Percentiles rank a stretch among this genome's conserved stretches.
phyloP scores from a whole-genome alignment of 75 land plant genomes.

The Picea glauca region DNA sequence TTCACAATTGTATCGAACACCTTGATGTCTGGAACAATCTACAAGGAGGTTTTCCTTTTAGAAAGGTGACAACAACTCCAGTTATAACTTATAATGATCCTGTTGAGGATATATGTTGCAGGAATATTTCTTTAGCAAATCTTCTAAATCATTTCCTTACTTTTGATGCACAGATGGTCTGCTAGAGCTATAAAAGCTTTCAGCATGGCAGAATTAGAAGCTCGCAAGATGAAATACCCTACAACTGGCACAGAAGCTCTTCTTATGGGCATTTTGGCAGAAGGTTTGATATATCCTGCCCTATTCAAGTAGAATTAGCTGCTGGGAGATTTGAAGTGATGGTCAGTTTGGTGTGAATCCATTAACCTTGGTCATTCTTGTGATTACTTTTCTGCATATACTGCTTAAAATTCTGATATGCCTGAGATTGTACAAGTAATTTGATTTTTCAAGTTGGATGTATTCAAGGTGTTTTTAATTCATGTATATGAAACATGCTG shows the following conservation, averaged over 20 bases:
- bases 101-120: too few species aligned
- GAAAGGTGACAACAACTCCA: too few species aligned
- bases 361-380: not conserved
- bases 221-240: conserved; percentile 84
- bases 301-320: not conserved
- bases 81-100: too few species aligned
- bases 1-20: too few species aligned
- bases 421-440: not conserved
- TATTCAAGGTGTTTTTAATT: not conserved
- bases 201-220: conserved; percentile 82
- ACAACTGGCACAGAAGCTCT: conserved; percentile 86
- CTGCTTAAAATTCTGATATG: not conserved
- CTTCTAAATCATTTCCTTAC: too few species aligned
- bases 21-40: too few species aligned
- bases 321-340: not conserved
- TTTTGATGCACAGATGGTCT: conserved; percentile 52
- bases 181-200: conserved; percentile 81
- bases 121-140: too few species aligned
- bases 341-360: conserved; percentile 3
- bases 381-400: not conserved
- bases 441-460: not conserved
- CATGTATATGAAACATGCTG: not conserved
- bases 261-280: conserved; percentile 84
- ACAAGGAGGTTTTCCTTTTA: too few species aligned
- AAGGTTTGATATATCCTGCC: conserved; percentile 47